These are phyloP conservation scores for Coemansia sp. DNA, from an alignment of 192 early-diverging fungal species.

Conservation along the genomic window DNA sequence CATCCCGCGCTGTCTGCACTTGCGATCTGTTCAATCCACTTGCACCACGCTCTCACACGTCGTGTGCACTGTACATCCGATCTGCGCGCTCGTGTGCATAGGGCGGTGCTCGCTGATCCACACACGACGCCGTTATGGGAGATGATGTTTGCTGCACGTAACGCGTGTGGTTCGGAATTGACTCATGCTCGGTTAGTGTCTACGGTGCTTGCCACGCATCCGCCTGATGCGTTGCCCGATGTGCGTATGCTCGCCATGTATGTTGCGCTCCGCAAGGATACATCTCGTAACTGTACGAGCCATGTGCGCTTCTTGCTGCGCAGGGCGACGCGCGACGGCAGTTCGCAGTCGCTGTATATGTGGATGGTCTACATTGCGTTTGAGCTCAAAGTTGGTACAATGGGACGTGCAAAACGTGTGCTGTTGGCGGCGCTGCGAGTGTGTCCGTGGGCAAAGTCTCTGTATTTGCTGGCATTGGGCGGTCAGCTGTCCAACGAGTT, in stretches of 20 bases:
- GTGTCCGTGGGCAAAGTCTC: slow-evolving; percentile 36
- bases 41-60: slow-evolving; percentile 16
- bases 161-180: background rate
- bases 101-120: slow-evolving; percentile 10
- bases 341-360: slow-evolving; percentile 11
- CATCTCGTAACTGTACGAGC: background rate
- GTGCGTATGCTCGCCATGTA: background rate
- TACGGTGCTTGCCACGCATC: background rate
- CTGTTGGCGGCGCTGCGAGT: slow-evolving; percentile 14
- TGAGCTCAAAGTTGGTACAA: slow-evolving; percentile 8
- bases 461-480: slow-evolving; percentile 27
- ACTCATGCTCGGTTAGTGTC: background rate
- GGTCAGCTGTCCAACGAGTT: slow-evolving; percentile 11
- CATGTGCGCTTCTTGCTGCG: slow-evolving; percentile 11
- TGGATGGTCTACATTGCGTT: slow-evolving; percentile 15
- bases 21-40: slow-evolving; percentile 35
- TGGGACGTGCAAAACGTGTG: slow-evolving; percentile 4
- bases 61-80: slow-evolving; percentile 23
- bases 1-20: background rate
- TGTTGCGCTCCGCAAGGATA: background rate
- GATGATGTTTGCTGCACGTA: slow-evolving; percentile 17
- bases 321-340: slow-evolving; percentile 11
- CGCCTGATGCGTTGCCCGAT: background rate
- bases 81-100: slow-evolving; percentile 23
- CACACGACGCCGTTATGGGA: slow-evolving; percentile 36